Conservation (phyloP, 1,284 basidiomycete species). For the Cutaneotrichosporon spelunceum region DNA sequence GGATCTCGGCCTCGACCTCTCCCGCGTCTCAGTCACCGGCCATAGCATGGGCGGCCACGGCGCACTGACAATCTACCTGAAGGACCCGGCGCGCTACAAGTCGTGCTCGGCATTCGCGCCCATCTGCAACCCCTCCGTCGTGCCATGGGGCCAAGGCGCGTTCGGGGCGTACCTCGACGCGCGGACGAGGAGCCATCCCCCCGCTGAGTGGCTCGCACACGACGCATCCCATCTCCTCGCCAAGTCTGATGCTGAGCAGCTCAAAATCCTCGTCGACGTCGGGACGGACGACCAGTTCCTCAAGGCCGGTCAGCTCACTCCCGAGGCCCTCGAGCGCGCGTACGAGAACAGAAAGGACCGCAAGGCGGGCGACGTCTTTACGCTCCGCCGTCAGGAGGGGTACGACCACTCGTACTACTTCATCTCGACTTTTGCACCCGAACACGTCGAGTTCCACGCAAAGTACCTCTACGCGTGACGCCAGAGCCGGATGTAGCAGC, state of each 20-base stretch:
- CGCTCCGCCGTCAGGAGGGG: slow-evolving; percentile 75
- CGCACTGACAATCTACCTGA: slow-evolving; percentile 85
- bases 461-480: slow-evolving; percentile 48
- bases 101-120: slow-evolving; percentile 94
- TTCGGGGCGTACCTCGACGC: slow-evolving; percentile 75
- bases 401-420: slow-evolving; percentile 94
- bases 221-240: slow-evolving; percentile 82
- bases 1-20: slow-evolving; percentile 57
- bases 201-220: slow-evolving; percentile 56
- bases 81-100: slow-evolving; percentile 65
- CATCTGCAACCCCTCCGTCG: slow-evolving; percentile 80
- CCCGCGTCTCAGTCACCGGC: slow-evolving; percentile 67
- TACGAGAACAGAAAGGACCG: slow-evolving; percentile 61
- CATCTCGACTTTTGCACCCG: slow-evolving; percentile 66
- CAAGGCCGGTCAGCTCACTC: slow-evolving; percentile 78
- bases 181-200: slow-evolving; percentile 52
- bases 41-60: slow-evolving; percentile 96
- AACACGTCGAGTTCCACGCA: slow-evolving; percentile 55
- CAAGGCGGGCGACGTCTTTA: slow-evolving; percentile 66
- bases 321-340: slow-evolving; percentile 69
- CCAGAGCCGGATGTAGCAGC: slow-evolving; percentile 5
- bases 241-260: slow-evolving; percentile 55
- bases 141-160: slow-evolving; percentile 90
- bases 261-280: slow-evolving; percentile 80
- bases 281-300: slow-evolving; percentile 85